Evolutionary conservation across 1,284 basidiomycete species (phyloP).

Genomic region (Ustilago curta): DNA sequence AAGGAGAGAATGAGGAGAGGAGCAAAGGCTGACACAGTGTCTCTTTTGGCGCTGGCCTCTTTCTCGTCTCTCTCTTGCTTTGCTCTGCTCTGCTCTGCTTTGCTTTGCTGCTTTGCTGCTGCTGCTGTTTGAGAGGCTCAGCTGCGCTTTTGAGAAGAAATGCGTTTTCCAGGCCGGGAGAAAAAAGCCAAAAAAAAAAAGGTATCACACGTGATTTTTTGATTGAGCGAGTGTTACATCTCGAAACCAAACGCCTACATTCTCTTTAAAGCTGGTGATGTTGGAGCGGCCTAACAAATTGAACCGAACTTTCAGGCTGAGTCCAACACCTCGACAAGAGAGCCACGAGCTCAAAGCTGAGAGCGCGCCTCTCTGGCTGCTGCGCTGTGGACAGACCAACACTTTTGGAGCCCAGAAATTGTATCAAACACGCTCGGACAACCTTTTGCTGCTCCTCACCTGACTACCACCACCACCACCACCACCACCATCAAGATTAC

Average conservation of each 20-base stretch:
- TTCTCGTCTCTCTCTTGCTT: background rate
- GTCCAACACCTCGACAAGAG: conserved; percentile 9
- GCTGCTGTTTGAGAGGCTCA: background rate
- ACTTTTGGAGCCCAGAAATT: conserved; percentile 3
- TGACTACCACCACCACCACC: conserved; percentile 4
- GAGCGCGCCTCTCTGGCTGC: background rate
- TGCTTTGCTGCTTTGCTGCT: conserved; percentile 4
- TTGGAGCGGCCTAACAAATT: conserved; percentile 11
- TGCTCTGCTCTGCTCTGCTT: background rate
- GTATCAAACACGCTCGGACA: background rate
- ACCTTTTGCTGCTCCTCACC: conserved; percentile 2
- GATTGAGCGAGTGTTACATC: background rate
- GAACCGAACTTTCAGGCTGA: background rate
- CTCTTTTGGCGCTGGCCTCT: background rate
- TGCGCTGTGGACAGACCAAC: conserved; percentile 24
- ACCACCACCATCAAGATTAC: too few relatives aligned
- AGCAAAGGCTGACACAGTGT: background rate
- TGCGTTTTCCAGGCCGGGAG: background rate
- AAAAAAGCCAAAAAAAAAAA: background rate
- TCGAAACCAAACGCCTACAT: too few relatives aligned
- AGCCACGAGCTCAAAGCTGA: conserved; percentile 7
- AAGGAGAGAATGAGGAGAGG: conserved; percentile 1
- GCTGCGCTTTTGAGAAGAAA: conserved; percentile 2
- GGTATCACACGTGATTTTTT: conserved; percentile 10
- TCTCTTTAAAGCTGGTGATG: too few relatives aligned